These are phyloP conservation scores for Phlyctochytrium bullatum DNA, from an alignment of 192 early-diverging fungal species.

Conservation along the genomic window DNA sequence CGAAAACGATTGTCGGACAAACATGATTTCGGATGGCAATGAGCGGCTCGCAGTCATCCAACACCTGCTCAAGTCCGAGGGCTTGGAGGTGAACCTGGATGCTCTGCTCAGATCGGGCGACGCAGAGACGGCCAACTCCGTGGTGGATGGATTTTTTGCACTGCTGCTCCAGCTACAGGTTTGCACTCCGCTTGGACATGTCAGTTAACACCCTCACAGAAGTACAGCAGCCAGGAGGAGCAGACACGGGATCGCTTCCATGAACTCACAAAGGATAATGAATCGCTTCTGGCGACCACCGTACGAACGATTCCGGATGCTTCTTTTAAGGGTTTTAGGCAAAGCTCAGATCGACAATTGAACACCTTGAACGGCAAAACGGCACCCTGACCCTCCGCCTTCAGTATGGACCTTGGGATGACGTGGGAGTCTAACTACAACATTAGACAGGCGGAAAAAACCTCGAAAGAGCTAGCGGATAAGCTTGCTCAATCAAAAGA, in stretches of 20 bases:
- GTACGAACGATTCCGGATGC: not conserved
- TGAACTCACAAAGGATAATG: not conserved
- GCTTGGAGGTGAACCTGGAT: not conserved
- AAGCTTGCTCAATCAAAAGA: conserved; percentile 25
- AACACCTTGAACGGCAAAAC: not conserved
- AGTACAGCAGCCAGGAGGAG: too few relatives aligned
- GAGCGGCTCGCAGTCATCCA: not conserved
- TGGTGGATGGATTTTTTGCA: conserved; percentile 4
- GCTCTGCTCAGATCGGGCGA: not conserved
- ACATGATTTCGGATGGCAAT: too few relatives aligned
- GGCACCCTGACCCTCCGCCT: not conserved
- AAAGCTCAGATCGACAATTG: not conserved
- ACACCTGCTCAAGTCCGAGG: not conserved
- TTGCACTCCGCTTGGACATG: too few relatives aligned
- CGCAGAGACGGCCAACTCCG: not conserved
- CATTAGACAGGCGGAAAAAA: conserved; percentile 9
- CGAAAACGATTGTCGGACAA: too few relatives aligned
- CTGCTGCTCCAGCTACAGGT: not conserved
- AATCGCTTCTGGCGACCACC: too few relatives aligned
- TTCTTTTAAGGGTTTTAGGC: not conserved
- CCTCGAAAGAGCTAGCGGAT: conserved; percentile 13
- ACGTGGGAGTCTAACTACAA: not conserved
- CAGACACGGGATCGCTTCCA: not conserved
- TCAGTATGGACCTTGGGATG: not conserved
- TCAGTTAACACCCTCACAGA: too few relatives aligned